Percentiles rank a stretch among this genome's conserved stretches.
phyloP scores from a whole-genome alignment of 2,329 filamentous ascomycete species.

The Neofusicoccum parvum region DNA sequence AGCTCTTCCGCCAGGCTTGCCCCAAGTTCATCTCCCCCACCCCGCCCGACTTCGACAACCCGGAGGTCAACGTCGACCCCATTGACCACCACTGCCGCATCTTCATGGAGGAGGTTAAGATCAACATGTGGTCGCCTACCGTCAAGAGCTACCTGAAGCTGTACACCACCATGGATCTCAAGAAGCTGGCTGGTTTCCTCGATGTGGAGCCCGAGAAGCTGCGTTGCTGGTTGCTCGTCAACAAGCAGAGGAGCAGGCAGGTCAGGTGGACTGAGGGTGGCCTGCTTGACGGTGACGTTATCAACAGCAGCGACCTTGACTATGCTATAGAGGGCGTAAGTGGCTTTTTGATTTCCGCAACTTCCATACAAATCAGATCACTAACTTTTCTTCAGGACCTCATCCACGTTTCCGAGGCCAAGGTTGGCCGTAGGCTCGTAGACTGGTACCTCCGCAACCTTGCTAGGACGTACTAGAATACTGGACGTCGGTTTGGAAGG shows the following conservation, averaged over 20 bases:
- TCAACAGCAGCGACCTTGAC: slow-evolving; percentile 93
- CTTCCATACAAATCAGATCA: background rate
- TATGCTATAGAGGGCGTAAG: slow-evolving; percentile 92
- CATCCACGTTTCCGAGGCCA: slow-evolving; percentile 98
- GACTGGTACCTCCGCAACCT: slow-evolving; percentile 99
- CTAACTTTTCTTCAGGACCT: slow-evolving; percentile 65
- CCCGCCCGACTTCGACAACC: slow-evolving; percentile 96
- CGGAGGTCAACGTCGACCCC: slow-evolving; percentile 92
- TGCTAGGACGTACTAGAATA: slow-evolving; percentile 80
- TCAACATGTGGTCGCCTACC: slow-evolving; percentile 96
- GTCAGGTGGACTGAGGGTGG: slow-evolving; percentile 90
- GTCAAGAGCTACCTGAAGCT: slow-evolving; percentile 98
- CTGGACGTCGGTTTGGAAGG: background rate
- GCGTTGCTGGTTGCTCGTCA: slow-evolving; percentile 89
- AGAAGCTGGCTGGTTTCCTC: slow-evolving; percentile 96
- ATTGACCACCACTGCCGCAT: slow-evolving; percentile 95
- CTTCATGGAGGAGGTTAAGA: slow-evolving; percentile 99
- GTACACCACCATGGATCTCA: slow-evolving; percentile 99
- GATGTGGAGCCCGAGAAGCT: slow-evolving; percentile 97
- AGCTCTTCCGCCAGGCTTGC: slow-evolving; percentile 96
- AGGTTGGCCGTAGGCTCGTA: slow-evolving; percentile 94
- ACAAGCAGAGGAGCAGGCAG: slow-evolving; percentile 98
- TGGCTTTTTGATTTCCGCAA: slow-evolving; percentile 31
- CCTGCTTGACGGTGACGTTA: slow-evolving; percentile 86
- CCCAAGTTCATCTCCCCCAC: slow-evolving; percentile 99